phyloP scores from a whole-genome alignment of 768 basidiomycete species.

The Pulveroboletus sp. region DNA sequence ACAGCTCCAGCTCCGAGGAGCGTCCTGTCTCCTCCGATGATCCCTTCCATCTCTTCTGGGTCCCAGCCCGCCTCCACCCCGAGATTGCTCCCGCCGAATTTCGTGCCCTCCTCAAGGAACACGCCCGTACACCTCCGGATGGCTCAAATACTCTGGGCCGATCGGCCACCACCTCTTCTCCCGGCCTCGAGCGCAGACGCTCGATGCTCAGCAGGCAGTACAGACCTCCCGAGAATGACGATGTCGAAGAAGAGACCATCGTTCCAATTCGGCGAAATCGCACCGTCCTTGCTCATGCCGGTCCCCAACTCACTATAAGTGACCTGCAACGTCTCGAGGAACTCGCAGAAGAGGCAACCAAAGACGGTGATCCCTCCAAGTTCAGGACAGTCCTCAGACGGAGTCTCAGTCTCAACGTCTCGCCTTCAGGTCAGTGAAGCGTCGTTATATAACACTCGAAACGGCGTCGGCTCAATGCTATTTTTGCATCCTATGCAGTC shows the following conservation, averaged over 20 bases:
- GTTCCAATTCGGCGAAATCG: conserved; percentile 67
- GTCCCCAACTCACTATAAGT: conserved; percentile 85
- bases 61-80: conserved; percentile 92
- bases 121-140: conserved; percentile 62
- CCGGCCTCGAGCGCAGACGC: conserved; percentile 71
- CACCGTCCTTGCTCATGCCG: conserved; percentile 58
- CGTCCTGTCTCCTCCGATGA: conserved; percentile 50
- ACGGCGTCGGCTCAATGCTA: conserved; percentile 19
- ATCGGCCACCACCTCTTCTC: conserved; percentile 41
- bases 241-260: conserved; percentile 64
- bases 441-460: conserved; percentile 4
- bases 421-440: conserved; percentile 69
- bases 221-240: conserved; percentile 73
- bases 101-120: conserved; percentile 90
- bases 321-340: conserved; percentile 95
- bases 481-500: conserved; percentile 35
- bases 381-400: conserved; percentile 76
- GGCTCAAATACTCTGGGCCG: conserved; percentile 37
- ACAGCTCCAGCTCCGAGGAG: conserved; percentile 34
- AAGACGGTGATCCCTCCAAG: conserved; percentile 74
- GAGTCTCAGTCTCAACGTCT: conserved; percentile 82
- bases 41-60: conserved; percentile 95
- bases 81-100: conserved; percentile 98
- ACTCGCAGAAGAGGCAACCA: conserved; percentile 84
- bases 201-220: conserved; percentile 96